Base-by-base conservation (phyloP, 805 yeast species). In the Yarrowia sp. region DNA sequence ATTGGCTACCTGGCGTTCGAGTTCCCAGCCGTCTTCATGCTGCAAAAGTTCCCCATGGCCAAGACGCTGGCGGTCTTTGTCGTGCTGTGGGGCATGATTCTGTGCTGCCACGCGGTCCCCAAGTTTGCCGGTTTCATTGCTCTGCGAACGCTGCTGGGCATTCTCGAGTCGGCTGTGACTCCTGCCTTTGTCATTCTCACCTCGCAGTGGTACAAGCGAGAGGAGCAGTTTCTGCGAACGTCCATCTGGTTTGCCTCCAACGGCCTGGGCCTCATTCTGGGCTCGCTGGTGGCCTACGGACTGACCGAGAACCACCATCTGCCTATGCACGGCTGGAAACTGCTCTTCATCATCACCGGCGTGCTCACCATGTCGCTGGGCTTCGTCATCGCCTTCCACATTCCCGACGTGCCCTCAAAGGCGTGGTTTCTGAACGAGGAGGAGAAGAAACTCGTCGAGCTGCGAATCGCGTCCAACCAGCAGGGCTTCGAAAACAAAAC, bases 1-100 rank as follows among this genome's bases (percentile, higher is more conserved):
- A 73, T 89, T 49, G 93, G 92, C 2, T 89, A 88, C 73, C 74
- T 89, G 61, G 79, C 78, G 6, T 87, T 86, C 72, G 87, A 86
- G 71, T 76, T 83, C 68, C 85, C 87, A 7, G 81, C 84, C 3
- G 75, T 80, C 10, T 72, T 77, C 61, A 63, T 82, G 1, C 73
- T 87, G 30, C 92, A 89, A 75, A 80, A 79, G 67, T 82, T 86
- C 66, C 89, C 88, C 5, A 80, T 88, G 70, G 82, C 86, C 10
- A 86, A 84, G 71, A 76, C 85, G 2, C 79, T 84, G 6, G 78
- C 84, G 9, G 70, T 76, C 1, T 82, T 83, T 68, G 82, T 88
- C 44, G 72, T 86, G 14, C 49, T 84, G 0, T 89, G 93, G 92
- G 92, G 92, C 30, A 72, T 75, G 43, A 74, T 86, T 19, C 76